These are phyloP conservation scores for Cladosporium sp. DNA, from an alignment of 2,329 filamentous ascomycete genomes.

Conservation along the genomic window DNA sequence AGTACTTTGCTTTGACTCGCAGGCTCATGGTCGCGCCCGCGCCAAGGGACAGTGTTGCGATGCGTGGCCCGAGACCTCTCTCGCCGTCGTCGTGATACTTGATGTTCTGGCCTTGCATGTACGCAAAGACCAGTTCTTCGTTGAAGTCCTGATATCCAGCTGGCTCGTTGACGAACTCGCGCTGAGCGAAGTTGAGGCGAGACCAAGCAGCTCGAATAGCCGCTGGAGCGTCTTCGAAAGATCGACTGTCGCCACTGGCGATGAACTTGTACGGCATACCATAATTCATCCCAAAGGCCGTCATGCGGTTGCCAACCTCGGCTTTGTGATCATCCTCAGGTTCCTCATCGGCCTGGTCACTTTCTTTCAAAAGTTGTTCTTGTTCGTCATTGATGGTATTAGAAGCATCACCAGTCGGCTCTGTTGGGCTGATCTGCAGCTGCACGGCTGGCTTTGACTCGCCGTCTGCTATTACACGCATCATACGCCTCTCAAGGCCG, in stretches of 20 bases:
- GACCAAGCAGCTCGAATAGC: conserved; percentile 49
- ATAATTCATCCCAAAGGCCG: conserved; percentile 32
- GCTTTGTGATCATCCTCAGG: conserved; percentile 5
- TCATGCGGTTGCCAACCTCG: conserved; percentile 29
- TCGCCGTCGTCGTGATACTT: conserved; percentile 67
- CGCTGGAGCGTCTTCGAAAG: conserved; percentile 46
- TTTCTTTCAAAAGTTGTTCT: no score
- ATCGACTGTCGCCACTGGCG: conserved; percentile 49
- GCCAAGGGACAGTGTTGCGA: conserved; percentile 60
- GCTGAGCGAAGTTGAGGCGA: conserved; percentile 52
- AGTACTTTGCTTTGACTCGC: conserved; percentile 52
- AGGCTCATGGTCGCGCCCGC: conserved; percentile 56
- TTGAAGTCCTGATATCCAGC: conserved; percentile 50
- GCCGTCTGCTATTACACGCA: background rate
- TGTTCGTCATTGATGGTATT: no score
- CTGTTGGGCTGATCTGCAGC: no score
- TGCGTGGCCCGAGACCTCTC: conserved; percentile 56
- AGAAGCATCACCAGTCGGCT: no score
- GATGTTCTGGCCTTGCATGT: conserved; percentile 58
- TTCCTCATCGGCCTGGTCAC: no score
- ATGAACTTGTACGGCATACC: conserved; percentile 66
- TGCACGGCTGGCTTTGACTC: background rate
- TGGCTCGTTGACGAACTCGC: conserved; percentile 33
- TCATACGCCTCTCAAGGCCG: conserved; percentile 18
- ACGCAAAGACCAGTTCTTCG: conserved; percentile 59